Evolutionary conservation across 371 early-diverging fungal species (phyloP), one percentile per base, ranked within the genome.

Genomic region (Mucor circinelloides): DNA sequence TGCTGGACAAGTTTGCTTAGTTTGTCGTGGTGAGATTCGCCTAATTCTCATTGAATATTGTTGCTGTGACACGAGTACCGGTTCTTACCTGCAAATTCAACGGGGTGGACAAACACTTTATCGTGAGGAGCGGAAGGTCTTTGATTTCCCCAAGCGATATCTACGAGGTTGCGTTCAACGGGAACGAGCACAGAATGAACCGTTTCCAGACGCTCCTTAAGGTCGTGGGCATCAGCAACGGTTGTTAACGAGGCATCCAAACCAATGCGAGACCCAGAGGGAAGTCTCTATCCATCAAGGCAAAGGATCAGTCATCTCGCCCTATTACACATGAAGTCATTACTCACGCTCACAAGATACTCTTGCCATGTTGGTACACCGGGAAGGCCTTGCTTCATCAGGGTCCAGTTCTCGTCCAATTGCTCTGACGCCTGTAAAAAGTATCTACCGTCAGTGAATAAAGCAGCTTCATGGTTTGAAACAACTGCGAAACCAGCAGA

Each of bases 401-500:
- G 76, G 17, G 85, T 91, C 97, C 97, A 97, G 79, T 95, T 93
- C 52, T 66, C 60, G 75, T 94, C 95, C 52, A 99, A 81, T 82
- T 99, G 94, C 72, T 96, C 87, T 0, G 91, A 84, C 10, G 99
- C 99, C 82, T 99, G 99, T 56, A 99, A 80, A 80, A 94, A 99
- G 87, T 99, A 99, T 59, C 99, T 85, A 2, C 98, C 97, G 75
- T 99, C 99, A 4, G 99, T 99, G 82, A 97, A 99, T 38, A 99
- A 84, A 13, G 90, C 91, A 23, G 94, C 94, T 17, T 84, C 71
- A 27, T 89, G 82, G 28, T 74, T 57, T 5, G 93, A 87, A 34
- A 96, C 91, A 40, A 98, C 83, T 8, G 95, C 95, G 52, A 89
- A 85, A 68, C 95, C 99, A 38, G 99, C 98, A 6, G 98, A 98